A percentile compares a stretch with the other conserved stretches of the same genome.
Conservation (phyloP, 495 filamentous ascomycete genomes). For the Neurospora tetraspora region DNA sequence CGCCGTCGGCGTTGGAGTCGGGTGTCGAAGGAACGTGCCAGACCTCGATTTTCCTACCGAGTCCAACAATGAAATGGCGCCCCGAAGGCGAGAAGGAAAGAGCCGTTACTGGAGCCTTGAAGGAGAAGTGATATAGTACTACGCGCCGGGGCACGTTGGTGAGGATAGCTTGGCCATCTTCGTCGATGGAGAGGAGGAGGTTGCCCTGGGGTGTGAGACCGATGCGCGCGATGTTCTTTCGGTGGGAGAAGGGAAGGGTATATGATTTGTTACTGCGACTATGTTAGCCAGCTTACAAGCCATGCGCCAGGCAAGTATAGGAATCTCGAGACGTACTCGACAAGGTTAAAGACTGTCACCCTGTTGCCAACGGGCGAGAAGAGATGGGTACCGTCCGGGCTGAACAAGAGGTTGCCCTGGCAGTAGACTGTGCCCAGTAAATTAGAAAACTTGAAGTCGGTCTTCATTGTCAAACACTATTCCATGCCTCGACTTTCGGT, state of each 20-base stretch:
- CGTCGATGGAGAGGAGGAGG: conserved; percentile 82
- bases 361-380: conserved; percentile 96
- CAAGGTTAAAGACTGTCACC: conserved; percentile 89
- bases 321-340: conserved; percentile 55
- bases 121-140: conserved; percentile 85
- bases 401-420: conserved; percentile 93
- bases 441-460: conserved; percentile 95
- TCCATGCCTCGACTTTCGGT: conserved; percentile 4
- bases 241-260: conserved; percentile 88
- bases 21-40: conserved; percentile 92
- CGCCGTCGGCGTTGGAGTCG: conserved; percentile 63
- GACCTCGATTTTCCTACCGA: conserved; percentile 78
- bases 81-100: conserved; percentile 90
- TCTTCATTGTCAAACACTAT: conserved; percentile 65
- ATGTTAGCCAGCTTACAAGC: conserved; percentile 19
- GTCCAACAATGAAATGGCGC: conserved; percentile 74
- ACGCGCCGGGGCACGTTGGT: conserved; percentile 80
- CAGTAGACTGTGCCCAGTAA: conserved; percentile 95
- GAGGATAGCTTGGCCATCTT: conserved; percentile 87
- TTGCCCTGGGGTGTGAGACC: conserved; percentile 84
- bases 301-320: conserved; percentile 1
- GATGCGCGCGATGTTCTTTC: conserved; percentile 80
- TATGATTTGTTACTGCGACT: conserved; percentile 77
- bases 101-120: conserved; percentile 70
- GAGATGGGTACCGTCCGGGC: conserved; percentile 88